These are phyloP conservation scores for Rusavskia elegans DNA, from an alignment of 495 filamentous ascomycete species.

Conservation along the genomic window DNA sequence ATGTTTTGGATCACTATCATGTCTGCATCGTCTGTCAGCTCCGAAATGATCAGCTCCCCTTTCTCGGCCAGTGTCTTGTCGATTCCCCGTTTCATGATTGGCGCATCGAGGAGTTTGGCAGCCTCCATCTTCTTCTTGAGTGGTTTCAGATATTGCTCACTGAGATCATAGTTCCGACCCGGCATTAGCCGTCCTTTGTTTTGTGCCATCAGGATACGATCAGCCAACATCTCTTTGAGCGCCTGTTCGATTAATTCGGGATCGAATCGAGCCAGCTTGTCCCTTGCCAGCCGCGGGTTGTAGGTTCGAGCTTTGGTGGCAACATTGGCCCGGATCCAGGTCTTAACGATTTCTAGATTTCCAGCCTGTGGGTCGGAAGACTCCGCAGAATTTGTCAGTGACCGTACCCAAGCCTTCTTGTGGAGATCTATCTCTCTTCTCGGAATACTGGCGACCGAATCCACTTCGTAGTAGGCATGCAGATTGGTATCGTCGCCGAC, in stretches of 20 bases:
- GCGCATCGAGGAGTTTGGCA: slow-evolving; percentile 18
- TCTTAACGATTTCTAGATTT: slow-evolving; percentile 30
- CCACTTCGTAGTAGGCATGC: slow-evolving; percentile 28
- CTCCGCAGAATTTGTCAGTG: slow-evolving; percentile 1
- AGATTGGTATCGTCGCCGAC: slow-evolving; percentile 10
- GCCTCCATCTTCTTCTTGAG: slow-evolving; percentile 15
- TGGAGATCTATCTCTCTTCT: slow-evolving; percentile 23
- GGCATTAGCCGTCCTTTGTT: slow-evolving; percentile 37
- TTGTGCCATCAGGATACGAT: slow-evolving; percentile 41
- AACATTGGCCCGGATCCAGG: slow-evolving; percentile 45
- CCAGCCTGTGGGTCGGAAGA: slow-evolving; percentile 10
- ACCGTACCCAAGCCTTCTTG: slow-evolving; percentile 22
- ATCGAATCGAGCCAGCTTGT: slow-evolving; percentile 29
- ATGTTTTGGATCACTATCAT: slow-evolving; percentile 58
- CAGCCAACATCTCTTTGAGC: slow-evolving; percentile 37
- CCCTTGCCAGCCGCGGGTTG: slow-evolving; percentile 22
- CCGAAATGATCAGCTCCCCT: slow-evolving; percentile 20
- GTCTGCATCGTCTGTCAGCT: slow-evolving; percentile 43
- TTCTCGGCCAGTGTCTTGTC: slow-evolving; percentile 23
- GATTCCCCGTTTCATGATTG: slow-evolving; percentile 19
- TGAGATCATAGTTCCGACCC: slow-evolving; percentile 26
- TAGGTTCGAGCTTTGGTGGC: slow-evolving; percentile 35
- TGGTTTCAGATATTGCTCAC: slow-evolving; percentile 8
- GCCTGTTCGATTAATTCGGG: slow-evolving; percentile 34
- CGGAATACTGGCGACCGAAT: slow-evolving; percentile 16